phyloP scores from a whole-genome alignment of 1,284 basidiomycete species.

The Puccinia coronata region DNA sequence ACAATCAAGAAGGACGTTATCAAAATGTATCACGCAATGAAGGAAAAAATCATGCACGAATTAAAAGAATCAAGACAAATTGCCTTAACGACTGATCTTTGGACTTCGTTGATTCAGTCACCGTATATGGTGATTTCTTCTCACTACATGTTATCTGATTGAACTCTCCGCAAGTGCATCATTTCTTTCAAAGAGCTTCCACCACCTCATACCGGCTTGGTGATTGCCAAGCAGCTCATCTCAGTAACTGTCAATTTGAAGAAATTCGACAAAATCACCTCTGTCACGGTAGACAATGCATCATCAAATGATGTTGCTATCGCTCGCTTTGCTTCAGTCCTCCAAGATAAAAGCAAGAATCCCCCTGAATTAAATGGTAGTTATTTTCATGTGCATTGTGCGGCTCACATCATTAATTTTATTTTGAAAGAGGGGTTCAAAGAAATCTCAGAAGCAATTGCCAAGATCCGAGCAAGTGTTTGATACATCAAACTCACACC shows the following conservation, averaged over 20 bases:
- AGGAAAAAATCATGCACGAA: not conserved
- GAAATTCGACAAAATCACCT: not conserved
- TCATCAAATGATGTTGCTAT: not conserved
- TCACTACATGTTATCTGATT: not conserved
- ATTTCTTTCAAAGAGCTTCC: not conserved
- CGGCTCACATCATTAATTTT: not conserved
- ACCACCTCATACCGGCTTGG: not conserved
- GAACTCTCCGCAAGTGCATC: not conserved
- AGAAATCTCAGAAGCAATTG: not conserved
- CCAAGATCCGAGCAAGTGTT: not conserved
- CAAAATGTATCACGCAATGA: not conserved
- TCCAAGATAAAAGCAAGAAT: not conserved
- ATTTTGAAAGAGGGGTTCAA: not conserved
- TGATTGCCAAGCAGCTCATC: not conserved
- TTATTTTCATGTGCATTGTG: not conserved
- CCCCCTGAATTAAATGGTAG: not conserved
- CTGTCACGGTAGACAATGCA: not conserved
- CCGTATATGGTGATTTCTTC: not conserved
- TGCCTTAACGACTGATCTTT: not conserved
- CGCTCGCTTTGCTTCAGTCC: not conserved
- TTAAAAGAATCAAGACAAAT: not conserved
- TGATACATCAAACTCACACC: not conserved
- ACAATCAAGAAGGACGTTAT: not conserved
- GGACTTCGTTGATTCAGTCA: not conserved
- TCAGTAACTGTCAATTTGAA: not conserved